Percentiles rank a stretch among this genome's conserved stretches.
Evolutionary conservation across 2,329 filamentous ascomycete species (phyloP).

Genomic region (Calonectria multiphialidica): DNA sequence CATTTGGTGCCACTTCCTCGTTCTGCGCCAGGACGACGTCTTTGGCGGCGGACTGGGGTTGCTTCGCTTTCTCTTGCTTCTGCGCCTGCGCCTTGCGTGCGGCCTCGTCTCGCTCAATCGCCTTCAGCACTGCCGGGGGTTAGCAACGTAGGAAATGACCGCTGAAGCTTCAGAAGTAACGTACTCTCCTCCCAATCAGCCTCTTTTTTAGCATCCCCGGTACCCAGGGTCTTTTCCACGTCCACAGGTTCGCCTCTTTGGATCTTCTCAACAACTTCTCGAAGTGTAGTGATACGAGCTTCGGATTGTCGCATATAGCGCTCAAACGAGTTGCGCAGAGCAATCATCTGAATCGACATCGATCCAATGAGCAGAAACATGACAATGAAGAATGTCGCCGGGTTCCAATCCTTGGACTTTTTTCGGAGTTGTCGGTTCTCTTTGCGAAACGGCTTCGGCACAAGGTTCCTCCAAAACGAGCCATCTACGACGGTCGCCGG

Average conservation of each 20-base stretch:
- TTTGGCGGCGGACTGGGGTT: constrained; percentile 36
- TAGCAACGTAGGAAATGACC: constrained; percentile 16
- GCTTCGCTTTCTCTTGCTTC: constrained; percentile 55
- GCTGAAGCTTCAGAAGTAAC: constrained; percentile 36
- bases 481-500: constrained; percentile 65
- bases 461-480: constrained; percentile 77
- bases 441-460: constrained; percentile 75
- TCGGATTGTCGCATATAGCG: constrained; percentile 82
- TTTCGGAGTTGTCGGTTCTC: constrained; percentile 52
- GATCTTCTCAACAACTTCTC: constrained; percentile 79
- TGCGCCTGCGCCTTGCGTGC: constrained; percentile 62
- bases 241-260: constrained; percentile 83
- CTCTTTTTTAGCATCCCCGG: constrained; percentile 81
- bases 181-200: constrained; percentile 88
- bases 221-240: constrained; percentile 84
- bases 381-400: constrained; percentile 84
- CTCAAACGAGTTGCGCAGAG: constrained; percentile 79
- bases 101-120: constrained; percentile 74
- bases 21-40: constrained; percentile 12
- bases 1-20: constrained; percentile 20
- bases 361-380: constrained; percentile 92
- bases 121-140: constrained; percentile 68
- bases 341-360: constrained; percentile 94
- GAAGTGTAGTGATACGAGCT: constrained; percentile 80
- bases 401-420: constrained; percentile 78